Base-by-base conservation (phyloP, 495 filamentous ascomycete species). In the Talaromyces proteolyticus region DNA sequence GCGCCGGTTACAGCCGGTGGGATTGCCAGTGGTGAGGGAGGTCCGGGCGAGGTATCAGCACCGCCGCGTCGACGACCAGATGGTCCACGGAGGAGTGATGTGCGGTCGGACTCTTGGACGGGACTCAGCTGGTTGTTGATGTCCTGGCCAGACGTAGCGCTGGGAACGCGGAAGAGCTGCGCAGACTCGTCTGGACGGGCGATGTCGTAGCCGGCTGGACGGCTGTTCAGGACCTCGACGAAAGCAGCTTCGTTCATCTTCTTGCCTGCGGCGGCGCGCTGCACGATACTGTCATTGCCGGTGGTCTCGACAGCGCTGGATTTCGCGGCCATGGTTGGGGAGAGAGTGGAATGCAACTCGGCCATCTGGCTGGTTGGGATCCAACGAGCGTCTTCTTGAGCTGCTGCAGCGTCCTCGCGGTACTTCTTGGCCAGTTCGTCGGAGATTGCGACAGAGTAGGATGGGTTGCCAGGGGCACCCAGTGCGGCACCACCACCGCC, bases 371-470 rank as follows among this genome's bases (percentile, higher is more conserved):
- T 67, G 4, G 63, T 67, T 26, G 74, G 81, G 42, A 82, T 73
- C 37, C 91, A 68, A 17, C 84, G 79, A 49, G 74, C 78, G 11
- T 64, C 79, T 53, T 84, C 78, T 53, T 87, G 88, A 7, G 77
- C 76, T 44, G 76, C 69, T 12, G 72, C 72, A 23, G 79, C 80
- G 41, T 81, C 78, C 3, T 79, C 74, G 36, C 84, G 75, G 42
- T 82, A 76, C 4, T 72, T 60, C 19, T 75, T 69, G 6, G 87
- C 85, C 23, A 80, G 75, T 2, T 76, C 71, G 47, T 91, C 83
- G 3, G 79, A 66, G 47, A 94, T 77, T 6, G 80, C 61, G n/a
- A 94, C 89, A 29, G 78, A 80, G 65, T 90, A 94, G 5, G 73
- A 65, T 0, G 89, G 89, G 58, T 90, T 87, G 18, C 71, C 75